Percentiles rank a stretch among this genome's conserved stretches.
Evolutionary conservation across 2,329 filamentous ascomycete species (phyloP).

Genomic region (Pyrenochaeta sp.): DNA sequence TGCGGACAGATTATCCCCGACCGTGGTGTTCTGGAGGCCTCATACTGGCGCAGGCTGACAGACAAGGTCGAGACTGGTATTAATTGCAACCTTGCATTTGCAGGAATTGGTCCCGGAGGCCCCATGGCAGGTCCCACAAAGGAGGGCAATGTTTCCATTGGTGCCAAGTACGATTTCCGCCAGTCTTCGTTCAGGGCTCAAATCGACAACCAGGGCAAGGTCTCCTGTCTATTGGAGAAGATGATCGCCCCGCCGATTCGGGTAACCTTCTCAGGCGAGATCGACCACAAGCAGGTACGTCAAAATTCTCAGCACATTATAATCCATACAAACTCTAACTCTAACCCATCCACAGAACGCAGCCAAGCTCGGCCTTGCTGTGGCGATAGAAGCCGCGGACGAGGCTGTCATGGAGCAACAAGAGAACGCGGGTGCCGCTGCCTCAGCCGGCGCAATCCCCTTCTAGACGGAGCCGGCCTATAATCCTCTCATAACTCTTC

Average conservation of each 20-base stretch:
- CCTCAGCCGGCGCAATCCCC: slow-evolving; percentile 45
- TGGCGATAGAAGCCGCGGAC: slow-evolving; percentile 65
- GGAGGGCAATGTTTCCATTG: slow-evolving; percentile 89
- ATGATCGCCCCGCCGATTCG: slow-evolving; percentile 90
- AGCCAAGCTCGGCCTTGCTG: slow-evolving; percentile 92
- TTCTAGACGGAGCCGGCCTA: slow-evolving; percentile 51
- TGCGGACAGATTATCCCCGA: slow-evolving; percentile 89
- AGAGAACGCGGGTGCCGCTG: slow-evolving; percentile 37
- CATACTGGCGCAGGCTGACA: slow-evolving; percentile 91
- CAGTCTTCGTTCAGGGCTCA: slow-evolving; percentile 95
- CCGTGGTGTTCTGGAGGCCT: slow-evolving; percentile 80
- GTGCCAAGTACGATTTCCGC: slow-evolving; percentile 98
- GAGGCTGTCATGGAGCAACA: slow-evolving; percentile 52
- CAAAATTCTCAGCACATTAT: not conserved
- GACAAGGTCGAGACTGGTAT: slow-evolving; percentile 97
- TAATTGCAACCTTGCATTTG: slow-evolving; percentile 88
- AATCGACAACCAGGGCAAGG: slow-evolving; percentile 92
- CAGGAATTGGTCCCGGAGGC: slow-evolving; percentile 63
- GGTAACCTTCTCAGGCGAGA: slow-evolving; percentile 94
- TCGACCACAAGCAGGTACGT: slow-evolving; percentile 93
- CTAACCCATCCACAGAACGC: slow-evolving; percentile 70
- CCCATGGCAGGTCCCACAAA: slow-evolving; percentile 75
- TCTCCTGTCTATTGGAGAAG: slow-evolving; percentile 94
- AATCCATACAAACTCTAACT: not conserved
- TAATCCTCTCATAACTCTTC: slow-evolving; percentile 48